These are phyloP conservation scores for Halophytophthora batemanensis DNA, from an alignment of 352 stramenopile genomes.

Conservation along the genomic window DNA sequence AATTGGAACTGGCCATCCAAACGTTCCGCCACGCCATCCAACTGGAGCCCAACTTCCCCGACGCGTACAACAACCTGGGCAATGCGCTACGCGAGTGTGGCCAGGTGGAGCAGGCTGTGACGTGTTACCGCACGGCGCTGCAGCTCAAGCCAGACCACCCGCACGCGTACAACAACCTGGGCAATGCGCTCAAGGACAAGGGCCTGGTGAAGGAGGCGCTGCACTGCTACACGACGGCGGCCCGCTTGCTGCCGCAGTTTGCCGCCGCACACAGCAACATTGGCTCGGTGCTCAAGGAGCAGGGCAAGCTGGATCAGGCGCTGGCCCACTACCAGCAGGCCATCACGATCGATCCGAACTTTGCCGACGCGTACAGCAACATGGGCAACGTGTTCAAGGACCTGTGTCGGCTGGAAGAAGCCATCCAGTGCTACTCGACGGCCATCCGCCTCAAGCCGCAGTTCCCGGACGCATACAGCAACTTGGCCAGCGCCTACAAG, in stretches of 20 bases:
- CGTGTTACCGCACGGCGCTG: constrained; percentile 88
- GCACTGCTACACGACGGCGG: constrained; percentile 92
- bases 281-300: constrained; percentile 92
- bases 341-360: constrained; percentile 90
- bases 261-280: constrained; percentile 93
- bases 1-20: constrained; percentile 81
- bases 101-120: constrained; percentile 76
- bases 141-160: constrained; percentile 90
- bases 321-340: constrained; percentile 94
- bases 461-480: constrained; percentile 91
- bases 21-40: constrained; percentile 91
- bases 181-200: constrained; percentile 90
- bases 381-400: constrained; percentile 95
- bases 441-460: constrained; percentile 88
- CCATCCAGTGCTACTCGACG: constrained; percentile 88
- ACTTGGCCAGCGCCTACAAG: constrained; percentile 92
- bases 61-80: constrained; percentile 94
- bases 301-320: constrained; percentile 91
- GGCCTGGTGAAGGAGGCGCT: constrained; percentile 92
- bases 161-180: constrained; percentile 94
- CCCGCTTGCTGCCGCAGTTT: constrained; percentile 89
- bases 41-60: constrained; percentile 90
- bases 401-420: constrained; percentile 81
- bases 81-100: constrained; percentile 88
- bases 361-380: constrained; percentile 93